These are phyloP conservation scores for Phylloporus sp. DNA, from an alignment of 768 basidiomycete species.

Conservation along the genomic window DNA sequence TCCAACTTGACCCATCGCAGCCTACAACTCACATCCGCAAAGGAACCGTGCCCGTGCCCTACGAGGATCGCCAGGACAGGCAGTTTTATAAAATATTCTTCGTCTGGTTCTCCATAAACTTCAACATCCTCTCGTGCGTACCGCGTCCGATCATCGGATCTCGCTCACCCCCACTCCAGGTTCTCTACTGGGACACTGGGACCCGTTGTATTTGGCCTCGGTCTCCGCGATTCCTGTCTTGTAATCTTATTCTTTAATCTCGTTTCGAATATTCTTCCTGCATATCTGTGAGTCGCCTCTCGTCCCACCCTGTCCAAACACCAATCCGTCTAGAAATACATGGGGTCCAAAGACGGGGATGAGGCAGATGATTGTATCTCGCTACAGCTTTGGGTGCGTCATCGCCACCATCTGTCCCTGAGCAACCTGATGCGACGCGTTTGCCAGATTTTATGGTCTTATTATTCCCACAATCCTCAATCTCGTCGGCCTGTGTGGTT, in stretches of 20 bases:
- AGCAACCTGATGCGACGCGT: background rate
- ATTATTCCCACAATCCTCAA: constrained; percentile 53
- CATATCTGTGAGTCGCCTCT: constrained; percentile 47
- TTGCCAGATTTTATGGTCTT: constrained; percentile 50
- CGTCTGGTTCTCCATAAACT: constrained; percentile 68
- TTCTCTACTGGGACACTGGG: constrained; percentile 70
- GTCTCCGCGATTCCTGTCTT: constrained; percentile 59
- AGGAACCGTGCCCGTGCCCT: constrained; percentile 53
- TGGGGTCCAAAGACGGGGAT: constrained; percentile 80
- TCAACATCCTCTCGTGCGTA: constrained; percentile 56
- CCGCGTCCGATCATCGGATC: background rate
- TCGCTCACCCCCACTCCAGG: constrained; percentile 27
- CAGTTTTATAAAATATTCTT: constrained; percentile 65
- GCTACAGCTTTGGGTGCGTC: constrained; percentile 53
- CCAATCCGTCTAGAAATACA: constrained; percentile 39
- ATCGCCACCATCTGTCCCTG: constrained; percentile 31
- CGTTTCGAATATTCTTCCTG: constrained; percentile 53
- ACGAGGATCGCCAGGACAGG: constrained; percentile 50
- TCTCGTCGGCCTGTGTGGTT: constrained; percentile 57
- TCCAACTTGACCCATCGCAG: background rate
- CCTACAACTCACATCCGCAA: background rate
- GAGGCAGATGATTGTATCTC: constrained; percentile 76
- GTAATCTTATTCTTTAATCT: constrained; percentile 68
- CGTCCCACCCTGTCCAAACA: background rate
- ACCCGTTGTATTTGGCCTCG: constrained; percentile 56